Evolutionary conservation across 306 rosid genomes (phyloP), one percentile per base, ranked within the genome.

Genomic region (Vigna unguiculata): DNA sequence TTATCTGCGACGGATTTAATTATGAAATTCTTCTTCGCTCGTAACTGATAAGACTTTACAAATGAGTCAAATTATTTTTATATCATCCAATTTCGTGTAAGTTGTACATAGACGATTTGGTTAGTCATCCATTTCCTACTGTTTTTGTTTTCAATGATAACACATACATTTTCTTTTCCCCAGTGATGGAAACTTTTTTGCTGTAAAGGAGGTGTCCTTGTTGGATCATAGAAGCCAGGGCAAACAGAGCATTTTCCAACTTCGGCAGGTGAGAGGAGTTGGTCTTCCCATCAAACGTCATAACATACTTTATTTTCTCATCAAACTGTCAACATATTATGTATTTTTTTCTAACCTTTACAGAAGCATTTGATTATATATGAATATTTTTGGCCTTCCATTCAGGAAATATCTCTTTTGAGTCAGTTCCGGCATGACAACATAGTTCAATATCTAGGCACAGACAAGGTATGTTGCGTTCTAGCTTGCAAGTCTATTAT

Each of bases 141-240:
- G 22, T 5, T 61, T 34, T 36, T 63, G 25, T 63, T 17, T 63
- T 4, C 21, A 12, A 45, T 17, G 70, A 79, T 30, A 28, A 63
- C 38, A 19, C 10, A 1, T 53, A 22, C 63, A 49, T 81, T 58
- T 49, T 61, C 12, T 78, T 72, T 38, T 72, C 15, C 58, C 2
- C 85, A 86, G 90, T 17, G 90, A 88, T 82, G 92, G 92, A 13
- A 66, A 70, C 72, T 86, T 88, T 84, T 88, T 88, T 46, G 90
- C 90, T 13, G 88, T 86, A 16, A 88, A 88, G 80, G 92, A 88
- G 82, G 90, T 80, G 47, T 86, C 92, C 14, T 80, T 88, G 49
- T 69, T 86, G 75, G 92, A 88, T 84, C 83, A 84, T 21, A 88
- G 84, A 74, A 77, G 75, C 85, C 87, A 77, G 52, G 90, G 87